Evolutionary conservation across 495 filamentous ascomycete genomes (phyloP).

Genomic region (Penicillium arizonense): DNA sequence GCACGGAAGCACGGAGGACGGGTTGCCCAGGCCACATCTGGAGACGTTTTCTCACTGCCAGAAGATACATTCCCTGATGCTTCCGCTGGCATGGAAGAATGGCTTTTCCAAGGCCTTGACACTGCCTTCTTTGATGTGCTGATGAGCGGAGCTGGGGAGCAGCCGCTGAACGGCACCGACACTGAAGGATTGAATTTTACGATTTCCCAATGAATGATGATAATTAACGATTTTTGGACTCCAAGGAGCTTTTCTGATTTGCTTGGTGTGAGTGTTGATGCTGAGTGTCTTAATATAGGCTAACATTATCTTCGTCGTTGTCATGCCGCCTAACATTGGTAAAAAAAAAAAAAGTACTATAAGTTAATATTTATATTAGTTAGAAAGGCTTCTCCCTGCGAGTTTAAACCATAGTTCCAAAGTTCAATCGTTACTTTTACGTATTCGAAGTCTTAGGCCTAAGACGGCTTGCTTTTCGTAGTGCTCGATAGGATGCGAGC

Average conservation of each 20-base stretch:
- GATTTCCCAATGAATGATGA: neutral
- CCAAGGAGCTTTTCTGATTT: neutral
- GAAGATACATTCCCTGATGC: neutral
- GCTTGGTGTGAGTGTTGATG: too few species aligned
- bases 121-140: conserved; percentile 1
- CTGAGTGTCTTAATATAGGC: too few species aligned
- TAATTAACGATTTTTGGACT: neutral
- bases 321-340: too few species aligned
- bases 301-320: too few species aligned
- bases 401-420: too few species aligned
- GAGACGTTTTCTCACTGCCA: neutral
- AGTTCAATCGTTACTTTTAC: too few species aligned
- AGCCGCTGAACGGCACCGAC: neutral
- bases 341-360: too few species aligned
- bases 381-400: too few species aligned
- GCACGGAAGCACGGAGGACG: neutral
- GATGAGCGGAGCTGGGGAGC: neutral
- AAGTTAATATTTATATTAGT: too few species aligned
- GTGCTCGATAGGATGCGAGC: too few species aligned
- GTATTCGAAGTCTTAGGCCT: too few species aligned
- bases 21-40: neutral
- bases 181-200: neutral
- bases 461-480: too few species aligned
- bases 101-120: neutral
- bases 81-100: neutral